Base-by-base conservation (phyloP, 202 grass and related monocot species). In the Schoenoplectus triqueter region DNA sequence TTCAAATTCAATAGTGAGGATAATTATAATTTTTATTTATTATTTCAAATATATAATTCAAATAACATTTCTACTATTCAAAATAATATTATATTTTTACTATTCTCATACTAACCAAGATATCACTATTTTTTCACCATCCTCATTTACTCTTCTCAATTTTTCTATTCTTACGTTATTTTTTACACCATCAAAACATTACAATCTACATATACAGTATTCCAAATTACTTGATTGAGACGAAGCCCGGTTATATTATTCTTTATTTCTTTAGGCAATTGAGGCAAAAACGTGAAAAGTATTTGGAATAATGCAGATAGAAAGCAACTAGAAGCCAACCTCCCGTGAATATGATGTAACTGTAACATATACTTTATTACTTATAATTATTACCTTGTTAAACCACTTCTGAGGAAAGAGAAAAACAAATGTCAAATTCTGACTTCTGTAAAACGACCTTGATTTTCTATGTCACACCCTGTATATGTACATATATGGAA, bases 271-370 rank as follows among this genome's bases (percentile, higher is more conserved):
- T 73, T 47, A 72, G 46, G 15, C 44, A 48, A 49, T 56, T 15
- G 22, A 77, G 50, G 73, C 50, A 57, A 77, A 56, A 77, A 77
- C 2, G 73, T 57, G 21, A 77, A 77, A 77, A 57, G 51, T 57
- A 77, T 51, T 77, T 40, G 51, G 73, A 77, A 77, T 57, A 57
- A 77, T 77, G 73, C 13, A 56, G 21, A 77, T 7, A 77, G 73
- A 77, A 77, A 77, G 73, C 73, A 77, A 77, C 73, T 77, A 77
- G 73, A 41, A 55, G 51, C 51, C 73, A 77, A 77, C 51, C 21
- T 40, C 10, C 73, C 10, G 51, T 77, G 73, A 77, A 51, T 44
- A 40, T n/a, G 73, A 77, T 77, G 51, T 41, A 76, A 76, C 10
- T 76, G 19, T 31, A 31, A 10, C 17, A 31, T 64, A 64, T 22